Base-by-base conservation (phyloP, 2,329 filamentous ascomycete genomes). In the Chaetomiaceae sp. region DNA sequence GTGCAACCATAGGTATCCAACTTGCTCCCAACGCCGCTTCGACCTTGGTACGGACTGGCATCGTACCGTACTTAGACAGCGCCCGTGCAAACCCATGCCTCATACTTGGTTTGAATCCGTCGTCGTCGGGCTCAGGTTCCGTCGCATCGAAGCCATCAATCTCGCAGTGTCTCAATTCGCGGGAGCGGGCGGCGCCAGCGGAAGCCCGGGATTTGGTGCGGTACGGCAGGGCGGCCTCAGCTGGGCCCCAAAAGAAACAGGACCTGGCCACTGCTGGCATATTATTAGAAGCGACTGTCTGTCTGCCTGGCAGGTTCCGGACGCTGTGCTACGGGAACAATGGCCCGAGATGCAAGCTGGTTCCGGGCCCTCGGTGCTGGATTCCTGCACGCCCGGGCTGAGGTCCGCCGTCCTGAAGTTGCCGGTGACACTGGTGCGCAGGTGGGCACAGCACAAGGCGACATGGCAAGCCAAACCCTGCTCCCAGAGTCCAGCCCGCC, bases 301-400 rank as follows among this genome's bases (percentile, higher is more conserved):
- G 34, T 40, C 30, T 27, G 14, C 35, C 17, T 42, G 38, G 35
- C 24, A 42, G 34, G 10, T 19, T 35, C 44, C 42, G 44, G 38
- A 36, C 6, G 17, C 14, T 11, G 18, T 27, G 15, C 24, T 45
- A 11, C 35, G 41, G 30, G 17, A 24, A 39, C 35, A 38, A 40
- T 24, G 32, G 20, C 33, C 47, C 37, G 47, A 37, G 19, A 27
- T 27, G 26, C 35, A n/a, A 24, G 35, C 6, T 29, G 26, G 47
- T 38, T 38, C 50, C 50, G 42, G 38, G 20, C 35, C 39, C 37
- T 38, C 45, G 48, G 51, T 45, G 40, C 40, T 43, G 20, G 45
- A 18, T 27, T 17, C 36, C 19, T 30, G 15, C n/a, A n/a, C n/a
- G n/a, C n/a, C n/a, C n/a, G n/a, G n/a, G n/a, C n/a, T n/a, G n/a